Conservation (phyloP, 2,329 filamentous ascomycete genomes). For the Aureobasidium subglaciale region DNA sequence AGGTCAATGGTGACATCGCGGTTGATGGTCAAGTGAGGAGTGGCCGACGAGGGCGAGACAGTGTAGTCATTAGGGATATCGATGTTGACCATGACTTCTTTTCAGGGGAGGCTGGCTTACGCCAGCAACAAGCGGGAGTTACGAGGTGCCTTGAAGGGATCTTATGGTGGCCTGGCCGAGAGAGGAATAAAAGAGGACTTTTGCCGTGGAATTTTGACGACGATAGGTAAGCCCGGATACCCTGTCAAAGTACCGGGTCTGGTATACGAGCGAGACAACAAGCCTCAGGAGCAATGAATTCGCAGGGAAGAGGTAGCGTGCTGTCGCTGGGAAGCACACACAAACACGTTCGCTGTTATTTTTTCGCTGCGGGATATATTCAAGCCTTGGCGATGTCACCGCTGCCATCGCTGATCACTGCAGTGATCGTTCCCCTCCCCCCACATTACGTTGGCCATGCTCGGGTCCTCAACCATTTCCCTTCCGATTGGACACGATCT, state of each 20-base stretch:
- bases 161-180: slow-evolving; percentile 88
- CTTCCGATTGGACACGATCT: background rate
- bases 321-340: background rate
- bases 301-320: background rate
- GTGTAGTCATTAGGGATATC: slow-evolving; percentile 75
- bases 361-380: slow-evolving; percentile 7
- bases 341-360: background rate
- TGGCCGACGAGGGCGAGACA: slow-evolving; percentile 67
- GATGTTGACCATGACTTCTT: slow-evolving; percentile 66
- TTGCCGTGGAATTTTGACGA: slow-evolving; percentile 81
- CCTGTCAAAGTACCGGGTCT: slow-evolving; percentile 73
- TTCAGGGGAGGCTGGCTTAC: slow-evolving; percentile 66
- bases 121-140: slow-evolving; percentile 64
- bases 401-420: background rate
- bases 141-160: slow-evolving; percentile 59
- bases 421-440: background rate
- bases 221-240: slow-evolving; percentile 71
- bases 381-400: slow-evolving; percentile 8
- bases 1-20: slow-evolving; percentile 87
- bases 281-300: background rate
- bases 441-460: background rate
- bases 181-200: slow-evolving; percentile 77
- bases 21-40: slow-evolving; percentile 92
- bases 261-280: slow-evolving; percentile 51
- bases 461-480: background rate